Evolutionary conservation across 2,329 filamentous ascomycete genomes (phyloP).

Genomic region (Fusarium foetens): DNA sequence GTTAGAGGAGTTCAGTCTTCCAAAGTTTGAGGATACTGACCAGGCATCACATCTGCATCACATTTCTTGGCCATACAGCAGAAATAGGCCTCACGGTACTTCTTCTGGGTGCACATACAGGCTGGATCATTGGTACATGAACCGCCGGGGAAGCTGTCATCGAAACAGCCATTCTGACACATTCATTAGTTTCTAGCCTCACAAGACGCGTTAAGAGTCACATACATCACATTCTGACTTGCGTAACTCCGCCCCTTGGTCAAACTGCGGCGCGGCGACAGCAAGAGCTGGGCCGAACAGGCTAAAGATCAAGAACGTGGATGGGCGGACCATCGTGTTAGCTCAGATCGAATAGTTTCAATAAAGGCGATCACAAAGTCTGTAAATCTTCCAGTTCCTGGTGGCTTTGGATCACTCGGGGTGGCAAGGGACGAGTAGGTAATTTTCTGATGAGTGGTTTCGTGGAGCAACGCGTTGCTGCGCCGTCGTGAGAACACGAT

Average conservation of each 20-base stretch:
- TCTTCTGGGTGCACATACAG: conserved; percentile 1
- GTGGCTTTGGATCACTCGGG: fast-evolving
- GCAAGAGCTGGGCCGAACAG: neutral
- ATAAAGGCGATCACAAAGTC: fast-evolving
- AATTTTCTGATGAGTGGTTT: neutral
- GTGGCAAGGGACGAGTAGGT: fast-evolving
- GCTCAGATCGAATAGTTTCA: fast-evolving
- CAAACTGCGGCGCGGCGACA: neutral
- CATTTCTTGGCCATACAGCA: conserved; percentile 10
- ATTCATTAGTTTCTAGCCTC: fast-evolving
- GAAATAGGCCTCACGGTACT: conserved; percentile 6
- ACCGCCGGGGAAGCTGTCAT: neutral
- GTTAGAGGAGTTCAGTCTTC: fast-evolving
- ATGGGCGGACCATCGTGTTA: neutral
- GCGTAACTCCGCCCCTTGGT: neutral
- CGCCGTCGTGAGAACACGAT: neutral
- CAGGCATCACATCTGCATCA: neutral
- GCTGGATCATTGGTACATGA: conserved; percentile 3
- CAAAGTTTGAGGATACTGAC: neutral
- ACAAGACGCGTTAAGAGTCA: fast-evolving
- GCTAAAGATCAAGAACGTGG: neutral
- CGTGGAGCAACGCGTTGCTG: neutral
- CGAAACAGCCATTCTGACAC: neutral
- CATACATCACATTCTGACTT: conserved; percentile 10
- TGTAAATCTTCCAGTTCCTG: fast-evolving